Conservation (phyloP, 495 filamentous ascomycete genomes). For the Penicillium verhagenii region DNA sequence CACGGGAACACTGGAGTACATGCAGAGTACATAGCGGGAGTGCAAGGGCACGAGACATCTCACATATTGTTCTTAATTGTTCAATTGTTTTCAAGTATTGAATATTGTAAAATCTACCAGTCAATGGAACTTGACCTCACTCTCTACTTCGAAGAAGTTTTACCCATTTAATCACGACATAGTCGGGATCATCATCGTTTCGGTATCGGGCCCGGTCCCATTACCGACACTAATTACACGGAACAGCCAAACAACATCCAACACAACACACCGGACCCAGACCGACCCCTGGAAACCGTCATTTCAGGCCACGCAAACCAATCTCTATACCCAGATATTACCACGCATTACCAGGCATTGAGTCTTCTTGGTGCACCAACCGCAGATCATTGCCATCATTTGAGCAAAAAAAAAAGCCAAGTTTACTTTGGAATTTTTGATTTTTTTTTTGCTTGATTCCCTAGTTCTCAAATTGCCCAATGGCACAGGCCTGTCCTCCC, state of each 20-base stretch:
- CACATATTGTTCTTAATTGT: background rate
- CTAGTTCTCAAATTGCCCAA: slow-evolving; percentile 15
- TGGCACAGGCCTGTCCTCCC: slow-evolving; percentile 29
- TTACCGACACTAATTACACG: background rate
- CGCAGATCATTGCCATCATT: background rate
- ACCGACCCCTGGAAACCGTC: background rate
- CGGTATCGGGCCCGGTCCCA: background rate
- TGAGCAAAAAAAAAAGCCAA: background rate
- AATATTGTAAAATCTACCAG: too few species aligned
- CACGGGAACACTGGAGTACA: slow-evolving; percentile 7
- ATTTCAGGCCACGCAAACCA: slow-evolving; percentile 2
- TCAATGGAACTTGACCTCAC: too few species aligned
- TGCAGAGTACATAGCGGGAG: background rate
- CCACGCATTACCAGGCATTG: background rate
- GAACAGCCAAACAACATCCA: background rate
- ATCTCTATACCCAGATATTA: too few species aligned
- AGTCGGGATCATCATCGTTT: background rate
- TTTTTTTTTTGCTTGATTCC: background rate
- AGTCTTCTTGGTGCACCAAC: background rate
- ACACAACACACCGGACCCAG: background rate
- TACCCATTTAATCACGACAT: too few species aligned
- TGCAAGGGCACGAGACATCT: slow-evolving; percentile 2
- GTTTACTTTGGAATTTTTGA: background rate
- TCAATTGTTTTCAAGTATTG: too few species aligned
- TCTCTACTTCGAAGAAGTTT: background rate